Base-by-base conservation (phyloP, 140 eudicot species). In the Bidens hawaiensis region DNA sequence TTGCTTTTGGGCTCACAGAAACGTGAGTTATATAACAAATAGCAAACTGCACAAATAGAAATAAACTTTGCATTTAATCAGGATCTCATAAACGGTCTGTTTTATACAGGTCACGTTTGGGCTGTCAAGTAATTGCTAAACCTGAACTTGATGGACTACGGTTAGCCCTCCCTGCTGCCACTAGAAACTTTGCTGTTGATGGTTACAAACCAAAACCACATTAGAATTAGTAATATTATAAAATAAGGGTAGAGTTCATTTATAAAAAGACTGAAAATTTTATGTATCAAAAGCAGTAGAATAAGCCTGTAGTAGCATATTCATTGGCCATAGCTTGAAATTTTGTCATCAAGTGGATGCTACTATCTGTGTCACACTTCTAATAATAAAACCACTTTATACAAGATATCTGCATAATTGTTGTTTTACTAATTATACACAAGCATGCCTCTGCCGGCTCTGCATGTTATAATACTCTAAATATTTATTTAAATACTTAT, bases 121-220 rank as follows among this genome's bases (percentile, higher is more conserved):
- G 97, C 55, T 90, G 97, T 75, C 95, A 90, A 69, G 78, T 86
- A 45, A 71, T 83, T 57, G 97, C 97, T 1, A 73, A 57, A 67
- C 97, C 94, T 14, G 97, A 86, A 71, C 84, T 90, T 58, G 97
- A 90, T 68, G 97, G 97, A 53, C 78, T 90, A 54, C 90, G 90
- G 55, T 76, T 90, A 65, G 97, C 97, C 54, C 62, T 90, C 19
- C 97, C 97, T 26, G 72, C 83, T 27, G 95, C 94, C 15, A 86
- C 97, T 33, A 70, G 97, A 73, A 90, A 90, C 71, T 83, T 90
- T 67, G 95, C 95, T 27, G 97, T 90, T 65, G 97, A 90, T 65
- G 97, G 97, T 18, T 83, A 19, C 70, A 90, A 83, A 70, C 97
- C 97, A 65, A 90, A 90, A 62, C 95, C 95, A 16, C 97, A 83